Conservation (phyloP, 176 grass and related monocot species). For the Luzula sylvatica region DNA sequence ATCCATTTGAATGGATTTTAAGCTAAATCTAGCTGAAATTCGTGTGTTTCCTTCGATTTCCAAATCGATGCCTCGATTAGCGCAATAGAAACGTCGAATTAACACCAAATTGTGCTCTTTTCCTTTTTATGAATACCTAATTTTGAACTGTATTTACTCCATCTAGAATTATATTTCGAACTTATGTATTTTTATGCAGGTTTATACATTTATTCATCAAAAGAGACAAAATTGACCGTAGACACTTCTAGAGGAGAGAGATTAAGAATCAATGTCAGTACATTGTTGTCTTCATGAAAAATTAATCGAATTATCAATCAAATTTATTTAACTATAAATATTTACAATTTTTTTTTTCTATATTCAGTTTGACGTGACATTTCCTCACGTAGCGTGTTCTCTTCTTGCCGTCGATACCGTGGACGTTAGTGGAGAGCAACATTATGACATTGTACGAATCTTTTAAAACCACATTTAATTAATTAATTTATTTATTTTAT, state of each 20-base stretch:
- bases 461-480: conserved; percentile 5
- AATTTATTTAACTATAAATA: too few relatives aligned
- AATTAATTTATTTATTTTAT: conserved; percentile 15
- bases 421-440: conserved; percentile 98
- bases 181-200: conserved; percentile 38
- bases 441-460: conserved; percentile 93
- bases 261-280: conserved; percentile 85
- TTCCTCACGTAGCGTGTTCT: conserved; percentile 85
- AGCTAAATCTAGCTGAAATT: neutral
- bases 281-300: neutral
- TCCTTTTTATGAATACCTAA: too few relatives aligned
- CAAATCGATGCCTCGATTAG: too few relatives aligned
- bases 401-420: conserved; percentile 94
- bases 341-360: neutral
- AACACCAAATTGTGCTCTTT: too few relatives aligned
- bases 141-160: too few relatives aligned
- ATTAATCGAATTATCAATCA: too few relatives aligned
- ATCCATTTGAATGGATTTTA: conserved; percentile 17
- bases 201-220: conserved; percentile 80
- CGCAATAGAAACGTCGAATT: too few relatives aligned
- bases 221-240: conserved; percentile 87
- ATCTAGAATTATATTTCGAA: neutral
- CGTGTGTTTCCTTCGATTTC: too few relatives aligned
- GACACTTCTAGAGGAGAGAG: conserved; percentile 98
- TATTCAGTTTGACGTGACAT: conserved; percentile 98